A percentile compares a stretch with the other conserved stretches of the same genome.
These are phyloP conservation scores for Mycena haematopus DNA, from an alignment of 768 basidiomycete species.

Conservation along the genomic window DNA sequence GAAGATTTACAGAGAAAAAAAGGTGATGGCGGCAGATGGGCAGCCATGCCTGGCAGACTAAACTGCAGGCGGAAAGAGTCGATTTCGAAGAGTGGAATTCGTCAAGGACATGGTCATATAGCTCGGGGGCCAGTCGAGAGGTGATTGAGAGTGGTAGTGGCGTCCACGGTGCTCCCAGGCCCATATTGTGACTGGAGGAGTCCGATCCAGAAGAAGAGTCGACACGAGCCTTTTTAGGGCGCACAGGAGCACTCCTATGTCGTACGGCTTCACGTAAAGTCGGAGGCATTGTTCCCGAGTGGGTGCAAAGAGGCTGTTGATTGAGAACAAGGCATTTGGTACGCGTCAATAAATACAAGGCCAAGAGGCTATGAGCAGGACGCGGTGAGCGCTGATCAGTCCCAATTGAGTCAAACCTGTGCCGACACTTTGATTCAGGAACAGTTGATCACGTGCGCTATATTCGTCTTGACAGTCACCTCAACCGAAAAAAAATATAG, in stretches of 20 bases:
- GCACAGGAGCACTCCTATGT: constrained; percentile 15
- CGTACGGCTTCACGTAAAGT: constrained; percentile 27
- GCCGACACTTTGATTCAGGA: constrained; percentile 10
- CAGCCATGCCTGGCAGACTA: constrained; percentile 43
- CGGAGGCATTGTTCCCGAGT: constrained; percentile 29
- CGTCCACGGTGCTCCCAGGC: constrained; percentile 18
- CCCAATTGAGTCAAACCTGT: constrained; percentile 16
- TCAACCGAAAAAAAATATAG: not conserved
- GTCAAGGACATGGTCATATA: constrained; percentile 40
- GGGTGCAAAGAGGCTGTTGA: constrained; percentile 13
- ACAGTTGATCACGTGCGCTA: constrained; percentile 5
- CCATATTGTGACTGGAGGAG: constrained; percentile 31
- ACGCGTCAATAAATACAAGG: constrained; percentile 28
- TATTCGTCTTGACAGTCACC: not conserved
- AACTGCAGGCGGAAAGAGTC: constrained; percentile 39
- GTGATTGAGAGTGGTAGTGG: constrained; percentile 32
- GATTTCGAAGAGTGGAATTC: constrained; percentile 36
- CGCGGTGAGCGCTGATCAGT: not conserved
- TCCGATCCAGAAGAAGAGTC: constrained; percentile 25
- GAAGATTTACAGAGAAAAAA: constrained; percentile 40
- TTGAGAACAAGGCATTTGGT: constrained; percentile 21
- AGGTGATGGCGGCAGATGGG: constrained; percentile 41
- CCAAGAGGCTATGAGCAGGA: constrained; percentile 19
- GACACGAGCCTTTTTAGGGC: constrained; percentile 24
- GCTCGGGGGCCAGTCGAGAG: constrained; percentile 40